These are phyloP conservation scores for Simmondsia chinensis DNA, from an alignment of 148 eudicot species.

Conservation along the genomic window DNA sequence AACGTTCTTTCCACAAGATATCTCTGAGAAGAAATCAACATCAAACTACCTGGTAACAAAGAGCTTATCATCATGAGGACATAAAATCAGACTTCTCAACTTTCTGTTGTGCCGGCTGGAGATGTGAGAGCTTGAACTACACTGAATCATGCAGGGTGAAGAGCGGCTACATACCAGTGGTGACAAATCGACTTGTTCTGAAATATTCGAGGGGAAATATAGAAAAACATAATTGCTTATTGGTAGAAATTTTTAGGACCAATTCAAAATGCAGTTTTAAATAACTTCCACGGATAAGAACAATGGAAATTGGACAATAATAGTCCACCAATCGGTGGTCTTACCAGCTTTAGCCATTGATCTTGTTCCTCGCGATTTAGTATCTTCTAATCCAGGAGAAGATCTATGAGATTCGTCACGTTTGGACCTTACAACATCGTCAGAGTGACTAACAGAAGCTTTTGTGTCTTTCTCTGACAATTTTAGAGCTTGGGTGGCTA, in stretches of 20 bases:
- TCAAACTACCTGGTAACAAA: conserved; percentile 89
- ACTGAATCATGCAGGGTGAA: conserved; percentile 46
- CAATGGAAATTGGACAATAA: conserved; percentile 5
- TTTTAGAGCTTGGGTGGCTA: conserved; percentile 23
- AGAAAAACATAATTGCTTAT: too few species aligned
- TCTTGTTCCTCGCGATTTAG: conserved; percentile 32
- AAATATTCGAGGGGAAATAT: too few species aligned
- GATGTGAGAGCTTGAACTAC: conserved; percentile 40
- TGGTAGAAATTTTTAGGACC: too few species aligned
- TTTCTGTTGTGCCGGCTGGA: conserved; percentile 94
- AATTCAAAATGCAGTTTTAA: too few species aligned
- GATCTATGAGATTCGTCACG: conserved; percentile 26
- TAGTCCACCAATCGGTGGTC: too few species aligned
- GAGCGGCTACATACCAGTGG: conserved; percentile 44
- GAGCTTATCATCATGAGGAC: conserved; percentile 74
- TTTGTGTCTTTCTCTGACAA: conserved; percentile 22
- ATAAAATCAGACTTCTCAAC: conserved; percentile 71
- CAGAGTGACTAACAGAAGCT: conserved; percentile 19
- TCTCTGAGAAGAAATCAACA: too few species aligned
- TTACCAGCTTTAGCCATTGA: conserved; percentile 75
- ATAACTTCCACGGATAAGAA: not conserved
- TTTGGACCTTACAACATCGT: conserved; percentile 24
- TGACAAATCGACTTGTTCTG: conserved; percentile 73
- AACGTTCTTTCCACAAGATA: too few species aligned
- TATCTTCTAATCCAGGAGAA: conserved; percentile 27